Evolutionary conservation across 768 basidiomycete genomes (phyloP), one percentile per base, ranked within the genome.

Genomic region (Podaxis sp.): DNA sequence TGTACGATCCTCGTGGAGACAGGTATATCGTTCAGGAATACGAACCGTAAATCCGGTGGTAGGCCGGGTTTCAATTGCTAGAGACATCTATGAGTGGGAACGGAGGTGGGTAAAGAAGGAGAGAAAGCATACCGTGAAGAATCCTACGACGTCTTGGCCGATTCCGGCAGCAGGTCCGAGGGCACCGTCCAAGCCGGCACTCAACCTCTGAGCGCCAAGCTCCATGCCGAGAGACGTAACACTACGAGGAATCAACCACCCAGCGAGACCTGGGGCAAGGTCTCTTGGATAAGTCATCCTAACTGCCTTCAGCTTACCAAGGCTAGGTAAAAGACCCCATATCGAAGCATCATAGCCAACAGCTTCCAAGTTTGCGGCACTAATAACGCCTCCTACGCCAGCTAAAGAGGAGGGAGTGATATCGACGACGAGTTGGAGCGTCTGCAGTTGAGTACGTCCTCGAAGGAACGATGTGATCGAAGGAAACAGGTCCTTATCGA

Each of bases 321-420:
- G 72, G 4, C 80, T 80, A 0, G 88, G 88, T 10, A 91, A 75
- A 7, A 90, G 84, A 10, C 89, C 88, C 89, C 88, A 90, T 6
- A 85, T 78, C 0, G 85, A 82, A 0, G 89, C 86, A 65, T 89
- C 86, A 66, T 87, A 90, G 28, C 89, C 89, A 10, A 87, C 78
- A 6, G 80, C 76, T 64, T 76, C 77, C 66, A 84, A 82, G 22
- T 78, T 73, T 4, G 64, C 65, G 87, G 75, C 8, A 87, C 85
- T 7, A 87, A 87, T 87, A 86, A 90, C 12, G 83, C 78, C 2
- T 82, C 82, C 1, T 87, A 85, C 62, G 88, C 85, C 66, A 86
- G 88, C 46, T 87, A 88, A 8, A 86, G 78, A 11, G 78, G 76
- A 64, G 74, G 77, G 65, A 81, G 82, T 44, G 74, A 72, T 80